phyloP scores from a whole-genome alignment of 495 filamentous ascomycete species.

The Tirmania nivea region DNA sequence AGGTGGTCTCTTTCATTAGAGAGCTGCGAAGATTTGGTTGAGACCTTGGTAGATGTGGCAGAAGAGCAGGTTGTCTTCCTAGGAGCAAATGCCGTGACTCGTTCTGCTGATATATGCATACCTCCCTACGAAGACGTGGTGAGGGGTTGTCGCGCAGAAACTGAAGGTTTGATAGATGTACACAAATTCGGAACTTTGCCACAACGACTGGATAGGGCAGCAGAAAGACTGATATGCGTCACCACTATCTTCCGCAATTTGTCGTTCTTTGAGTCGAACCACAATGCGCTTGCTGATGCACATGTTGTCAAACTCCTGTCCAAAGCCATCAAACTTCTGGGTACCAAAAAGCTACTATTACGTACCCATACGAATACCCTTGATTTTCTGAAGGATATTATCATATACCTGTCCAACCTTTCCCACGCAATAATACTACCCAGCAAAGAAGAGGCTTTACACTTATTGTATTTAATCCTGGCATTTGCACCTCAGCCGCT shows the following conservation, averaged over 20 bases:
- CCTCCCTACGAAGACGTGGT: conserved; percentile 72
- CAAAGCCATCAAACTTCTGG: conserved; percentile 60
- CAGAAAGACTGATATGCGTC: conserved; percentile 70
- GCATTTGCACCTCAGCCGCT: conserved; percentile 64
- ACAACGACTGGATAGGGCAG: conserved; percentile 67
- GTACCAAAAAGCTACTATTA: conserved; percentile 71
- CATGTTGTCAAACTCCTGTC: conserved; percentile 60
- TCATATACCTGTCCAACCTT: conserved; percentile 73
- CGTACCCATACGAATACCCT: conserved; percentile 59
- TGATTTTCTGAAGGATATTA: conserved; percentile 91
- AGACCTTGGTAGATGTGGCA: conserved; percentile 72
- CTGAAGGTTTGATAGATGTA: conserved; percentile 42
- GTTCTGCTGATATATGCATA: conserved; percentile 62
- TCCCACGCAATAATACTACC: conserved; percentile 61
- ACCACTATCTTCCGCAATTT: conserved; percentile 85
- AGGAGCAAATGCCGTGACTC: conserved; percentile 55
- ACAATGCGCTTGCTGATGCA: conserved; percentile 44
- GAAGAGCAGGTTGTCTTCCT: conserved; percentile 67
- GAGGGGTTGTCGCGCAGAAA: conserved; percentile 50
- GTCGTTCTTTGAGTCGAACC: conserved; percentile 63
- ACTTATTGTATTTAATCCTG: conserved; percentile 69
- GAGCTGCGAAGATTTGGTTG: conserved; percentile 69
- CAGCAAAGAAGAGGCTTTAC: conserved; percentile 68
- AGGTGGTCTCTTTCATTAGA: conserved; percentile 40
- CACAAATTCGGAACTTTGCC: conserved; percentile 52